Evolutionary conservation across 805 yeast species (phyloP).

Genomic region (Ogataea glucozyma): DNA sequence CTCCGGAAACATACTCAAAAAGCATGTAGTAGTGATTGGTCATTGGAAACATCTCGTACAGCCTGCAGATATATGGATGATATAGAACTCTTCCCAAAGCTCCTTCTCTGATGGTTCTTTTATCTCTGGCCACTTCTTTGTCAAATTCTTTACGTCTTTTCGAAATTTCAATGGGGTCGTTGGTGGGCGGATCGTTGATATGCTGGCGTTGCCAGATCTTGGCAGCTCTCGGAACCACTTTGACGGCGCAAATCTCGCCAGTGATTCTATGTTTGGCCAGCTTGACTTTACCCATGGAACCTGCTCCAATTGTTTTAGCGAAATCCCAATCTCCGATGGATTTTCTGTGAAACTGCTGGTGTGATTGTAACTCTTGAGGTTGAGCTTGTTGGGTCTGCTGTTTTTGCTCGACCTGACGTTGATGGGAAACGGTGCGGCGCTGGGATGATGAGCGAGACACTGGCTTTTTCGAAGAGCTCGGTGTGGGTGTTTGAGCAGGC

Average conservation of each 20-base stretch:
- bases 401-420: constrained; percentile 11
- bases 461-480: constrained; percentile 21
- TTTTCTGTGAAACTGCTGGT: constrained; percentile 71
- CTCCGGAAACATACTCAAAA: constrained; percentile 95
- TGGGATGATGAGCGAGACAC: constrained; percentile 21
- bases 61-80: constrained; percentile 89
- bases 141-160: constrained; percentile 70
- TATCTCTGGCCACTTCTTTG: constrained; percentile 86
- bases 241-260: constrained; percentile 83
- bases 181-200: constrained; percentile 65
- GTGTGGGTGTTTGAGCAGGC: constrained; percentile 20
- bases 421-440: constrained; percentile 11
- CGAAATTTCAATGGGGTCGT: constrained; percentile 54
- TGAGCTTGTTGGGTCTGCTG: constrained; percentile 16
- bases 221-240: constrained; percentile 89
- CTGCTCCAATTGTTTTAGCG: constrained; percentile 93
- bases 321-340: constrained; percentile 97
- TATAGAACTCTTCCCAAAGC: constrained; percentile 86
- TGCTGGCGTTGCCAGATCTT: constrained; percentile 73
- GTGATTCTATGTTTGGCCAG: constrained; percentile 84
- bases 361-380: constrained; percentile 17
- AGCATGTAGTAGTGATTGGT: constrained; percentile 95
- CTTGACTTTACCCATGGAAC: constrained; percentile 98
- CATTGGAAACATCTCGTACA: constrained; percentile 95
- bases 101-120: constrained; percentile 91